Base-by-base conservation (phyloP, 768 basidiomycete genomes). In the Leucosporidium yakuticum region DNA sequence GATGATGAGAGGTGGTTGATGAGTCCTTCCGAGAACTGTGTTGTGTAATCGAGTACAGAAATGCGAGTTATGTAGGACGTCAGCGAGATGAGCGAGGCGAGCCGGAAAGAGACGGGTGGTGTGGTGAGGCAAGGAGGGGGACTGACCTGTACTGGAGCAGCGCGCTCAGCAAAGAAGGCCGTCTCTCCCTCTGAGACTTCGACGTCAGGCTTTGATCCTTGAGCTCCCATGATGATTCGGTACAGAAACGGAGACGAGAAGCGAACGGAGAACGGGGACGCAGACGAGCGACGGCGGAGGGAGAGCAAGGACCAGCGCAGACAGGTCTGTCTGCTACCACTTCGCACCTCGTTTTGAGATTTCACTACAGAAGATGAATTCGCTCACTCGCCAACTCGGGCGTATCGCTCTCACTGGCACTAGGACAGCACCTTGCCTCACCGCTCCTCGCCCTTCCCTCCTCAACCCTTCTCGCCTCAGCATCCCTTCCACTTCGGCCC, bases 11-110 rank as follows among this genome's bases (percentile, higher is more conserved):
- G 86, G 65, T 87, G 85, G 81, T 88, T 85, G 76, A 93, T 86
- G 65, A 94, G 85, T 78, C 88, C 85, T 57, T 84, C 84, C n/a
- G 88, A 88, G 80, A 94, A 89, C 90, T 93, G 73, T 4, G 17
- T 39, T 25, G 25, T 25, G 1, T 1, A 29, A 5, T 19, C 56
- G 21, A 21, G 15, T 34, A 23, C 36, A 44, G 59, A 4, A 47
- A 4, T 15, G 29, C 7, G 5, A 23, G 21, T 21, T n/a, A 20
- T n/a, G 5, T 50, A 17, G 47, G 29, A 32, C 50, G 63, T 50
- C 1, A 36, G 36, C 20, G 48, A 7, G 19, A 51, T n/a, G 27
- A 44, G n/a, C 20, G 36, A 23, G 23, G 34, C 14, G 62, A 44
- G 32, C 54, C 9, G 34, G 49, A 27, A 25, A 32, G 47, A 21